These are phyloP conservation scores for Apiospora sp. DNA, from an alignment of 2,329 filamentous ascomycete species.

Conservation along the genomic window DNA sequence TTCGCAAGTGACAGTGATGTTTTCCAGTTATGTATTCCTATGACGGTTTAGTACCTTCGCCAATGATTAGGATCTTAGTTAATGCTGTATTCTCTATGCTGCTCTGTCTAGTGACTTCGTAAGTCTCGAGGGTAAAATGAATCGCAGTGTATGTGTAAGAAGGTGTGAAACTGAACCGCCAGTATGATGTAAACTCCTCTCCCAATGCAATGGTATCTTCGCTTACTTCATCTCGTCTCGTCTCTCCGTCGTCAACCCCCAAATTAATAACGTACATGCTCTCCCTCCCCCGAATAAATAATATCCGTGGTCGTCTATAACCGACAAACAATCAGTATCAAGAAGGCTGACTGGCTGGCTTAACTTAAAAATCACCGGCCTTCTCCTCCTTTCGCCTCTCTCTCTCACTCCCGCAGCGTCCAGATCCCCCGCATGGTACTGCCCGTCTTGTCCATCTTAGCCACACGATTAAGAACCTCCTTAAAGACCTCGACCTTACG, in stretches of 20 bases:
- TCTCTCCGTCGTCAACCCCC: neutral
- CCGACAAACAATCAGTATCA: neutral
- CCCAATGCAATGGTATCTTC: constrained; percentile 19
- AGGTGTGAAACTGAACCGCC: neutral
- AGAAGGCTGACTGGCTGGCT: neutral
- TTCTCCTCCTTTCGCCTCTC: neutral
- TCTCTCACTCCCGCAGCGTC: constrained; percentile 34
- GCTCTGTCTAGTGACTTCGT: neutral
- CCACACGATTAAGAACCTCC: constrained; percentile 78
- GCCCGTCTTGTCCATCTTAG: constrained; percentile 69
- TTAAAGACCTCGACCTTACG: constrained; percentile 82
- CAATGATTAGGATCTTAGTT: too few species aligned
- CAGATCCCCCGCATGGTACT: constrained; percentile 62
- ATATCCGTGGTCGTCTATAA: neutral
- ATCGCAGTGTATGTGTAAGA: neutral
- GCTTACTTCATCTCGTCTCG: neutral
- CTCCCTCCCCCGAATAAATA: neutral
- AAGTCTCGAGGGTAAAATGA: neutral
- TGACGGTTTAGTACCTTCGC: too few species aligned
- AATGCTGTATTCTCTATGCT: too few species aligned
- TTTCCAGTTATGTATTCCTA: neutral
- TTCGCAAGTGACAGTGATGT: neutral
- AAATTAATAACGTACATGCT: neutral
- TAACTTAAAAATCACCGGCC: neutral
- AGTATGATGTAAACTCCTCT: constrained; percentile 4